These are phyloP conservation scores for Xylona heveae DNA, from an alignment of 495 filamentous ascomycete genomes.

Conservation along the genomic window DNA sequence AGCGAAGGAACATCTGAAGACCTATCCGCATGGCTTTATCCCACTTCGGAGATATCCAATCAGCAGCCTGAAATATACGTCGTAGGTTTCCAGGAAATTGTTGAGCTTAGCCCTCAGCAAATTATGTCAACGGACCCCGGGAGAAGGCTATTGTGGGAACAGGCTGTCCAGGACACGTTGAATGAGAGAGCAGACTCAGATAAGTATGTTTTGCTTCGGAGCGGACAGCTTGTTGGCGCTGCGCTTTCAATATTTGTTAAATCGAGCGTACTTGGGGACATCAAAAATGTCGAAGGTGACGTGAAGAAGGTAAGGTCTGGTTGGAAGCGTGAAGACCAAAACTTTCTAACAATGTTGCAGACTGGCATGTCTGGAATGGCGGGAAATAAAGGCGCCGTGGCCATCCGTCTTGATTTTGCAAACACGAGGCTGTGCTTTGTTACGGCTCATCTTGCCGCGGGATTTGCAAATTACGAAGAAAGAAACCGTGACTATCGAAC, in stretches of 20 bases:
- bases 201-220: slow-evolving; percentile 73
- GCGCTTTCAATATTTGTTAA: slow-evolving; percentile 82
- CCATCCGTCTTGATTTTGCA: slow-evolving; percentile 89
- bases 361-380: slow-evolving; percentile 95
- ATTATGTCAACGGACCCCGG: slow-evolving; percentile 96
- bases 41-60: slow-evolving; percentile 25
- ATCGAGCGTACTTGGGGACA: slow-evolving; percentile 45
- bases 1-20: slow-evolving; percentile 56
- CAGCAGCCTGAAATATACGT: slow-evolving; percentile 57
- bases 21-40: slow-evolving; percentile 65
- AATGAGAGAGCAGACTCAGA: slow-evolving; percentile 40
- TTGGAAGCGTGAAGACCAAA: not conserved
- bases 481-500: slow-evolving; percentile 82
- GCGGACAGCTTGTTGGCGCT: slow-evolving; percentile 87
- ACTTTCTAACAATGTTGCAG: slow-evolving; percentile 12
- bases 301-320: slow-evolving; percentile 51
- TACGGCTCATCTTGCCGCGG: slow-evolving; percentile 89
- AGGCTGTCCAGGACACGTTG: slow-evolving; percentile 52
- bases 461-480: slow-evolving; percentile 94
- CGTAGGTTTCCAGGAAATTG: slow-evolving; percentile 93
- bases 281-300: slow-evolving; percentile 92
- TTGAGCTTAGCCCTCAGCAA: slow-evolving; percentile 87
- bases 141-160: slow-evolving; percentile 70
- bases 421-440: slow-evolving; percentile 88
- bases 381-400: slow-evolving; percentile 94